phyloP scores from a whole-genome alignment of 352 stramenopile genomes.

The Phytophthora litchii region DNA sequence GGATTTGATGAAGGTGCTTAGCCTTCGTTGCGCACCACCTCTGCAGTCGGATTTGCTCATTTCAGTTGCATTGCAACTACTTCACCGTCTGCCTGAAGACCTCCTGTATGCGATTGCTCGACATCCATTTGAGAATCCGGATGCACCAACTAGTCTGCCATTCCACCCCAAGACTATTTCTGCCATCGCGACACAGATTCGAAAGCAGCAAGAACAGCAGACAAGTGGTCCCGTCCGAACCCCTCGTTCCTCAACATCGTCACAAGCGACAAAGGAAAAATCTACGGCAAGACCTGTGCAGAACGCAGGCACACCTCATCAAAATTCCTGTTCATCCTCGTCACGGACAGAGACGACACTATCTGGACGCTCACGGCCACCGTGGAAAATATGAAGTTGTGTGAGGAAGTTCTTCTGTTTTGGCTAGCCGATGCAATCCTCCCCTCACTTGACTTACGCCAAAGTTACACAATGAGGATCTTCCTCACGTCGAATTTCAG shows the following conservation, averaged over 20 bases:
- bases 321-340: conserved; percentile 20
- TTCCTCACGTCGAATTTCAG: conserved; percentile 25
- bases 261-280: conserved; percentile 18
- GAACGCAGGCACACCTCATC: conserved; percentile 6
- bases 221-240: conserved; percentile 1
- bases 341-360: conserved; percentile 15
- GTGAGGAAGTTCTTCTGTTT: conserved; percentile 44
- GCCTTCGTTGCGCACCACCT: conserved; percentile 78
- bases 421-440: conserved; percentile 16
- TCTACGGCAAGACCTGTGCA: conserved; percentile 5
- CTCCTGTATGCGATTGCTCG: conserved; percentile 87
- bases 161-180: conserved; percentile 59
- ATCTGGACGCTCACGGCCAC: conserved; percentile 18
- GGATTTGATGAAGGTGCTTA: conserved; percentile 91
- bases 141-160: conserved; percentile 58
- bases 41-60: conserved; percentile 87
- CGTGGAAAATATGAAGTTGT: conserved; percentile 48
- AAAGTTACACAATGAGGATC: conserved; percentile 9
- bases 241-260: conserved; percentile 8
- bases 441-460: not conserved
- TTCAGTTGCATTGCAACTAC: conserved; percentile 82
- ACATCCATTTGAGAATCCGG: conserved; percentile 79
- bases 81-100: conserved; percentile 86
- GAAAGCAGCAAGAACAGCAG: conserved; percentile 36
- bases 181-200: conserved; percentile 52